These are phyloP conservation scores for Knufia fluminis DNA, from an alignment of 2,329 filamentous ascomycete genomes.

Conservation along the genomic window DNA sequence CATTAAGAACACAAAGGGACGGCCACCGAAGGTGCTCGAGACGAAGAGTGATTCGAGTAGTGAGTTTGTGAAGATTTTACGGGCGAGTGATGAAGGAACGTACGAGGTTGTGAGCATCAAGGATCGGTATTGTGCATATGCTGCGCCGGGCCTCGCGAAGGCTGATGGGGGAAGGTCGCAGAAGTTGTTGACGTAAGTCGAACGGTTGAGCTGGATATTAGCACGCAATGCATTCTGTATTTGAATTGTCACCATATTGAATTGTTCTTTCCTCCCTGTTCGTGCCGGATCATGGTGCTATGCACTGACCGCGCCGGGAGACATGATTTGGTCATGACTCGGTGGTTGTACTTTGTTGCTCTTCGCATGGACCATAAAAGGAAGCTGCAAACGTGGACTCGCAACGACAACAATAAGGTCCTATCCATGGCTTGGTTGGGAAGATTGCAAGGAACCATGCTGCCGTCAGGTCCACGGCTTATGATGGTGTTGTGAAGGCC, in stretches of 20 bases:
- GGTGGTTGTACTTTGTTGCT: too few species aligned
- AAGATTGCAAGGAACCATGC: too few species aligned
- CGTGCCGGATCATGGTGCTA: too few species aligned
- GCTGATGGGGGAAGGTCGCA: neutral
- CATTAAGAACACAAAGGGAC: slow-evolving; percentile 57
- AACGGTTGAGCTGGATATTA: neutral
- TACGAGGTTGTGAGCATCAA: slow-evolving; percentile 97
- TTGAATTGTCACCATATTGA: neutral
- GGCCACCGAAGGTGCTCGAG: slow-evolving; percentile 63
- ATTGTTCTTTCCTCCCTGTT: too few species aligned
- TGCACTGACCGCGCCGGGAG: too few species aligned
- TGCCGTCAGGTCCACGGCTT: too few species aligned
- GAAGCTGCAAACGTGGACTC: too few species aligned
- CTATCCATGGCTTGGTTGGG: too few species aligned
- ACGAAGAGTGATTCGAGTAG: slow-evolving; percentile 80
- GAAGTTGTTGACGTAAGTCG: slow-evolving; percentile 2
- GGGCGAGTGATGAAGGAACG: slow-evolving; percentile 84
- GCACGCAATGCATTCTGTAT: neutral
- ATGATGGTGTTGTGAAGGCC: too few species aligned
- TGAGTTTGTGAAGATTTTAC: slow-evolving; percentile 70
- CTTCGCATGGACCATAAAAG: too few species aligned
- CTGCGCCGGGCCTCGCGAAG: slow-evolving; percentile 52
- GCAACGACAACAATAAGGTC: too few species aligned
- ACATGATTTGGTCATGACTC: too few species aligned
- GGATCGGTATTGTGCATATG: slow-evolving; percentile 84